Conservation (phyloP, 2,329 filamentous ascomycete genomes). For the Claviceps sp. region DNA sequence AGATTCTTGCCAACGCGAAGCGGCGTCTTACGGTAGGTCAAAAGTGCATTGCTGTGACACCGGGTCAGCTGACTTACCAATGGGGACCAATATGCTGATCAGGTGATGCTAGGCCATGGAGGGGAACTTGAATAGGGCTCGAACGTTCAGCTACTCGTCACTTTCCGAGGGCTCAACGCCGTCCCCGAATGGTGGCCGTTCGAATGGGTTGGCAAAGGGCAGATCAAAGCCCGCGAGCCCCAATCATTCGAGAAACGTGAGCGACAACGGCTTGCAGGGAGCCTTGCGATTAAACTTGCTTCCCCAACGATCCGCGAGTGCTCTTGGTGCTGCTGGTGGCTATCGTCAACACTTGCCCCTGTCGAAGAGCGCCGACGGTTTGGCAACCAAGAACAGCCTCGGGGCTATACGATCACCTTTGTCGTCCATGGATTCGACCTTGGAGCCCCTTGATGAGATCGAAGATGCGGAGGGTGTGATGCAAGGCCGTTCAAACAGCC, state of each 20-base stretch:
- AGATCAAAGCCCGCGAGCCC: slow-evolving; percentile 8
- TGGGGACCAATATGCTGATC: neutral
- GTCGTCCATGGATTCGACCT: slow-evolving; percentile 26
- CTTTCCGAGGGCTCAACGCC: slow-evolving; percentile 38
- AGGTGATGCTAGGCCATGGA: slow-evolving; percentile 63
- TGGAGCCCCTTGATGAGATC: slow-evolving; percentile 43
- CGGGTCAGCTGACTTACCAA: neutral
- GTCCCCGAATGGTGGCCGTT: slow-evolving; percentile 25
- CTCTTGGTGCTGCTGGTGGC: slow-evolving; percentile 44
- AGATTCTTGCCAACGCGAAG: slow-evolving; percentile 89
- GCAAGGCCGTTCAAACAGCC: slow-evolving; percentile 18
- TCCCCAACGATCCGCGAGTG: slow-evolving; percentile 49
- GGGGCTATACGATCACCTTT: slow-evolving; percentile 23
- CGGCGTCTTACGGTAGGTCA: slow-evolving; percentile 65
- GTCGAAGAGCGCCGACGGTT: slow-evolving; percentile 30
- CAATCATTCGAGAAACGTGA: slow-evolving; percentile 19
- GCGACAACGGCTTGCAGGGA: slow-evolving; percentile 17
- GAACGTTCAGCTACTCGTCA: slow-evolving; percentile 40
- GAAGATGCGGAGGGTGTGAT: slow-evolving; percentile 16
- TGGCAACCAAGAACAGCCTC: slow-evolving; percentile 16
- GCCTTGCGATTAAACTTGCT: slow-evolving; percentile 19
- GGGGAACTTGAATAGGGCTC: slow-evolving; percentile 70
- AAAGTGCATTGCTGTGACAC: neutral
- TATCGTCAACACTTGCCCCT: slow-evolving; percentile 37
- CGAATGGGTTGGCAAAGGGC: slow-evolving; percentile 11